Percentiles rank a stretch among this genome's conserved stretches.
These are phyloP conservation scores for Cunninghamia lanceolata DNA, from an alignment of 75 land plant genomes.

Conservation along the genomic window DNA sequence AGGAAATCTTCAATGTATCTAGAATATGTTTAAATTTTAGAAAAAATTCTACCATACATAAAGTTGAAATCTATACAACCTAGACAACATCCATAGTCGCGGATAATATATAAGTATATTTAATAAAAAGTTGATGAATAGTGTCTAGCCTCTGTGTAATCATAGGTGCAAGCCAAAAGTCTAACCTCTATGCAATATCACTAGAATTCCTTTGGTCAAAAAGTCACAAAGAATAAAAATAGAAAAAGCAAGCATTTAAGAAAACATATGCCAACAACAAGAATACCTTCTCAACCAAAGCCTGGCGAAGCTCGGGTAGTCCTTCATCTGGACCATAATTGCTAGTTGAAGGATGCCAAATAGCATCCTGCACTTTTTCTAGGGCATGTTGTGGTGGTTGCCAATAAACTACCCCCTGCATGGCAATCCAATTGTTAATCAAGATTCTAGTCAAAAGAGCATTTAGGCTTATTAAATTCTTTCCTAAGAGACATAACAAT, in stretches of 20 bases:
- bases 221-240: neutral
- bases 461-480: neutral
- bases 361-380: conserved; percentile 59
- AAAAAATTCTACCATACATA: neutral
- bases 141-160: neutral
- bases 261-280: neutral
- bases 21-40: neutral
- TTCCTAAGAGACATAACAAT: neutral
- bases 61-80: neutral
- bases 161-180: neutral
- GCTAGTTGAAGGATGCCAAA: conserved; percentile 70
- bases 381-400: conserved; percentile 85
- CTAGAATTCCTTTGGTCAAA: neutral
- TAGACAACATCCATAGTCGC: neutral
- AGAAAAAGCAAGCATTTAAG: neutral
- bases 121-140: neutral
- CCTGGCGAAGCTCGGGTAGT: conserved; percentile 82
- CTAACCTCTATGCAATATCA: neutral
- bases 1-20: neutral
- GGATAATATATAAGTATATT: neutral
- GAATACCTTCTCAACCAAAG: conserved; percentile 73
- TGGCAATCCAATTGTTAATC: neutral
- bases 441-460: neutral
- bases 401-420: conserved; percentile 97
- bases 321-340: conserved; percentile 97